These are phyloP conservation scores for Stephanocyclus meneghinianus DNA, from an alignment of 352 stramenopile genomes.

Conservation along the genomic window DNA sequence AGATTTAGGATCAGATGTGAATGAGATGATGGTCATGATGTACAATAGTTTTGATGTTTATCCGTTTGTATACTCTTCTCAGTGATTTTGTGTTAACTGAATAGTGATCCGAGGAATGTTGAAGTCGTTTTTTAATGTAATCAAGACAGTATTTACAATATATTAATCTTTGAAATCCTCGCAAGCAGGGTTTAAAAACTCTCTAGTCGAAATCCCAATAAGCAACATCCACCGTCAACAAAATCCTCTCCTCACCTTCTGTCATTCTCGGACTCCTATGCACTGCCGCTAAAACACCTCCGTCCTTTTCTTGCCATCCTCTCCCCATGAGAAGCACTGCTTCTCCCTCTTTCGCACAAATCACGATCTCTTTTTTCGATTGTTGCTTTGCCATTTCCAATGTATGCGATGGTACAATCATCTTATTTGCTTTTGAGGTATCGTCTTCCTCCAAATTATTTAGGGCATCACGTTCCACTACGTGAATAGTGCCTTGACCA, in stretches of 20 bases:
- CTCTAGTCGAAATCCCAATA: constrained; percentile 22
- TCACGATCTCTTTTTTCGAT: constrained; percentile 28
- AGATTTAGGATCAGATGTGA: constrained; percentile 65
- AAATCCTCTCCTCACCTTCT: constrained; percentile 52
- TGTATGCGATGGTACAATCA: constrained; percentile 40
- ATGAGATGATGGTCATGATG: constrained; percentile 77
- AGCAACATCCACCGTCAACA: constrained; percentile 73
- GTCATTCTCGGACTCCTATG: constrained; percentile 61
- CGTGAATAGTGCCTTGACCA: neutral
- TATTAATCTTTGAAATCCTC: neutral
- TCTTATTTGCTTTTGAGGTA: constrained; percentile 39
- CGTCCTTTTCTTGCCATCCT: constrained; percentile 52
- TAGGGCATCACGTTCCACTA: constrained; percentile 51
- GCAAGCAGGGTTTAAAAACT: too few species aligned
- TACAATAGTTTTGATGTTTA: constrained; percentile 83
- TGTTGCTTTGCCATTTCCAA: constrained; percentile 24
- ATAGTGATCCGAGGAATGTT: too few species aligned
- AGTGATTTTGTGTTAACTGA: too few species aligned
- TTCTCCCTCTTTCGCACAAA: constrained; percentile 50
- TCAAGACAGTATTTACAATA: neutral
- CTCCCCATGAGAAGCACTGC: constrained; percentile 67
- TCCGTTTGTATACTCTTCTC: constrained; percentile 1
- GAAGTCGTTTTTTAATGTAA: neutral
- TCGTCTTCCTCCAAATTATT: constrained; percentile 55
- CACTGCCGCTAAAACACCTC: constrained; percentile 34